Evolutionary conservation across 2,329 filamentous ascomycete genomes (phyloP), one percentile per base, ranked within the genome.

Genomic region (Aspergillus floridensis): DNA sequence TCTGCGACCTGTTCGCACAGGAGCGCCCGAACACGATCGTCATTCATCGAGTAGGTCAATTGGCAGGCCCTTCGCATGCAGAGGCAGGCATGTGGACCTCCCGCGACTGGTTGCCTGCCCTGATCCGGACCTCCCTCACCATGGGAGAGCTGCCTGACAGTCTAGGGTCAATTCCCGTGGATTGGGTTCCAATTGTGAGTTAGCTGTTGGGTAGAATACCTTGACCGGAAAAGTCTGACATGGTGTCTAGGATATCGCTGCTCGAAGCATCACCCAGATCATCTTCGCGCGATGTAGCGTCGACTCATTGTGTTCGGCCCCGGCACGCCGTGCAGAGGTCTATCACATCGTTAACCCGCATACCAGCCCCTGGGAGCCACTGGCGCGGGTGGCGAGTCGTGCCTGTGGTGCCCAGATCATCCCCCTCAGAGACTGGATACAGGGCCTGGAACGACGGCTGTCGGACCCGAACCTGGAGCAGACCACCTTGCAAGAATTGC

Each of bases 131-230:
- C 2, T 59, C 58, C 7, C 49, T 47, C 5, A 47, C 16, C 5
- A 35, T 60, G 49, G 50, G 56, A 2, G 12, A 32, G 7, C 16
- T 58, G 5, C 59, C 55, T 10, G 50, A 48, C 12, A 48, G 14
- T 1, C 35, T 60, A 8, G 59, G 55, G 2, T 12, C 44, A 3
- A 26, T 46, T 10, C 49, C 19, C 4, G 49, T 60, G n/a, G 56
- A 60, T 46, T 60, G 59, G 59, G 26, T 60, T 19, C 35, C 58
- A 4, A 48, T 59, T 32, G 49, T 52, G 16, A 38, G 49, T 50
- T 3, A 21, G 7, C 26, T 2, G 29, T 5, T 10, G 3, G 6
- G 12, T 7, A 14, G 29, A 0, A 32, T n/a, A 12, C 5, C 14
- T 35, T 35, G 3, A 4, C 32, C 32, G 32, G 32, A 1, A 10